These are phyloP conservation scores for Truncatella angustata DNA, from an alignment of 2,329 filamentous ascomycete genomes.

Conservation along the genomic window DNA sequence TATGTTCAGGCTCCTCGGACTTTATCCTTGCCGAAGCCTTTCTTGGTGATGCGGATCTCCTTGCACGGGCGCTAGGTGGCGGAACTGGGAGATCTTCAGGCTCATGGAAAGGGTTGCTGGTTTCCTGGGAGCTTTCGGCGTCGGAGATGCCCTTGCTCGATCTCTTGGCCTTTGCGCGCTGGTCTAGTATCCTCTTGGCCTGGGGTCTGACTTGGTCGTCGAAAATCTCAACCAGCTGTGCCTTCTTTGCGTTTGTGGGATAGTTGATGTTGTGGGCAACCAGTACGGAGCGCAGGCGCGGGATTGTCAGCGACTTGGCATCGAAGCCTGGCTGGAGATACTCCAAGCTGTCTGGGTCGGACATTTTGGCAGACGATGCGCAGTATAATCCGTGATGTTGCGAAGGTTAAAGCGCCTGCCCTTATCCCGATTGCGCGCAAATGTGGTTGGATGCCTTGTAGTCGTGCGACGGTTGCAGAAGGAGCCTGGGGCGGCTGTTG, in stretches of 20 bases:
- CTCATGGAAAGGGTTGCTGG: constrained; percentile 57
- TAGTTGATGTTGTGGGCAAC: constrained; percentile 86
- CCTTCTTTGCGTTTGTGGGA: constrained; percentile 87
- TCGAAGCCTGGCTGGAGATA: constrained; percentile 90
- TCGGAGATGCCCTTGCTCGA: constrained; percentile 83
- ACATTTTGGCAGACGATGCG: constrained; percentile 41
- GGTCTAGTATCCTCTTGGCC: constrained; percentile 71
- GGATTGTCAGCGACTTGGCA: constrained; percentile 77
- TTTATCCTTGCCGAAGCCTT: constrained; percentile 53
- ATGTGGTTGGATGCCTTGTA: too few relatives aligned
- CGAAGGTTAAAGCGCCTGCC: not conserved
- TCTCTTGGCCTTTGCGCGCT: constrained; percentile 76
- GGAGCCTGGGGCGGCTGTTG: not conserved
- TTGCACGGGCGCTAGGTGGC: constrained; percentile 44
- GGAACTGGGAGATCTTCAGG: constrained; percentile 47
- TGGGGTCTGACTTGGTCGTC: constrained; percentile 75
- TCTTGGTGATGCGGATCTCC: constrained; percentile 54
- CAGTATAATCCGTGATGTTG: not conserved
- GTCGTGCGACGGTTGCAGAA: too few relatives aligned
- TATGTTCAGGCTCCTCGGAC: constrained; percentile 47
- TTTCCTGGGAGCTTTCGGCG: constrained; percentile 63
- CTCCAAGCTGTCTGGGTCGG: constrained; percentile 65
- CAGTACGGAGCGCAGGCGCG: constrained; percentile 85
- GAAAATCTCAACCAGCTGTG: constrained; percentile 82
- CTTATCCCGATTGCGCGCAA: too few relatives aligned